Base-by-base conservation (phyloP, 768 basidiomycete genomes). In the Lentinula aciculospora region DNA sequence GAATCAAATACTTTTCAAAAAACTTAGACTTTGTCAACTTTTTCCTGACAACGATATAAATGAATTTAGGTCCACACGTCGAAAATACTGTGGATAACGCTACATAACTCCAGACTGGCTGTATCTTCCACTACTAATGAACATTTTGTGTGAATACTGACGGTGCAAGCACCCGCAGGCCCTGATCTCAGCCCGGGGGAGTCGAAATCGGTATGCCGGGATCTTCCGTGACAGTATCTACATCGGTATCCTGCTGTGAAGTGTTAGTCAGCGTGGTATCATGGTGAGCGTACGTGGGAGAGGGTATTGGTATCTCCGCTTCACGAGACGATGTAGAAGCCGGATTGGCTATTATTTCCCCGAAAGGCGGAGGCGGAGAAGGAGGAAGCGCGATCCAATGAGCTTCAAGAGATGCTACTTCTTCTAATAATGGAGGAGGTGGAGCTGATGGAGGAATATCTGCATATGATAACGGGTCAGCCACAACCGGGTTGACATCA, bases 321-420 rank as follows among this genome's bases (percentile, higher is more conserved):
- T 44, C 42, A 12, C 0, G 42, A 44, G 42, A 21, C 23, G 42
- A 25, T 25, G 42, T 19, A 44, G 42, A 44, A 44, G 42, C 42
- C 42, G 42, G 23, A 12, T 44, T 44, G 36, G 32, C 51, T 53
- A 53, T 34, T 13, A 23, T 36, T 53, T 32, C n/a, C 31, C 51
- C 51, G 51, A 39, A 53, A 53, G 51, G 36, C 51, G 51, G 51
- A 32, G 51, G 32, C 15, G 36, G 31, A 44, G 42, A 44, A 44
- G 42, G 42, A 44, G 42, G 42, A 44, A 44, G 51, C 19, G 29
- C 34, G 36, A 39, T 53, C 31, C 32, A 32, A 53, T 37, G 51
- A 21, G 31, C 36, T 44, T 44, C 42, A 39, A 39, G 13, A 39
- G 37, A 34, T 12, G 49, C 19, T 8, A 53, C 23, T 53, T 53